Percentiles rank a stretch among this genome's conserved stretches.
Conservation (phyloP, 2,329 filamentous ascomycete genomes). For the Paecilomyces sp. region DNA sequence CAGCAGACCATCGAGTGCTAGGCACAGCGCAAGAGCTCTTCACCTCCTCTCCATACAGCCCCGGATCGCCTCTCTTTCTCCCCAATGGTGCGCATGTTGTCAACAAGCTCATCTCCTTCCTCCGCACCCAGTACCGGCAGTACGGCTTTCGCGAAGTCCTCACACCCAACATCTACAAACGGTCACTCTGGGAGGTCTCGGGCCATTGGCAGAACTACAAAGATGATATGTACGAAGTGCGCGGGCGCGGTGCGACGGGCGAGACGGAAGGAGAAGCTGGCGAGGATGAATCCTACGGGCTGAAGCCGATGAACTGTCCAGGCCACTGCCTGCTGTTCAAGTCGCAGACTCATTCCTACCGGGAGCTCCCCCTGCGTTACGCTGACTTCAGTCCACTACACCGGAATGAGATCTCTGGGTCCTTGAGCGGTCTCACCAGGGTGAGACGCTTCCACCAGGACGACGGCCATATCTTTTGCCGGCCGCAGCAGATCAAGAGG, state of each 20-base stretch:
- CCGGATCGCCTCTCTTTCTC: slow-evolving; percentile 77
- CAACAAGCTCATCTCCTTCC: slow-evolving; percentile 73
- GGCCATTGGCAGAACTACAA: slow-evolving; percentile 86
- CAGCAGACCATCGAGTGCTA: slow-evolving; percentile 45
- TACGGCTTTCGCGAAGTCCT: slow-evolving; percentile 87
- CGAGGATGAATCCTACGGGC: slow-evolving; percentile 66
- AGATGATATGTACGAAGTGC: slow-evolving; percentile 84
- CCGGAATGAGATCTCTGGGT: slow-evolving; percentile 76
- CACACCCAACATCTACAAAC: slow-evolving; percentile 86
- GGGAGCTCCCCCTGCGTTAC: slow-evolving; percentile 74
- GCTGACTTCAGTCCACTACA: slow-evolving; percentile 85
- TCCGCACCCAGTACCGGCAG: slow-evolving; percentile 73
- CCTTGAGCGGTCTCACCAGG: slow-evolving; percentile 72
- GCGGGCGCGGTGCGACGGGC: slow-evolving; percentile 43
- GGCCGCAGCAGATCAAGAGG: slow-evolving; percentile 63
- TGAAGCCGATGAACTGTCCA: slow-evolving; percentile 92
- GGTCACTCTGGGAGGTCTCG: slow-evolving; percentile 75
- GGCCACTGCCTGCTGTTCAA: slow-evolving; percentile 81
- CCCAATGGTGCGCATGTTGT: slow-evolving; percentile 77
- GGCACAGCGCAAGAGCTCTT: slow-evolving; percentile 63
- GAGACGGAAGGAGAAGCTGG: slow-evolving; percentile 39
- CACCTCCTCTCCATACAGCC: slow-evolving; percentile 70
- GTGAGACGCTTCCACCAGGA: slow-evolving; percentile 86
- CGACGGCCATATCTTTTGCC: slow-evolving; percentile 85
- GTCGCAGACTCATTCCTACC: slow-evolving; percentile 65